Evolutionary conservation across 768 basidiomycete genomes (phyloP).

Genomic region (Boletus coccyginus): DNA sequence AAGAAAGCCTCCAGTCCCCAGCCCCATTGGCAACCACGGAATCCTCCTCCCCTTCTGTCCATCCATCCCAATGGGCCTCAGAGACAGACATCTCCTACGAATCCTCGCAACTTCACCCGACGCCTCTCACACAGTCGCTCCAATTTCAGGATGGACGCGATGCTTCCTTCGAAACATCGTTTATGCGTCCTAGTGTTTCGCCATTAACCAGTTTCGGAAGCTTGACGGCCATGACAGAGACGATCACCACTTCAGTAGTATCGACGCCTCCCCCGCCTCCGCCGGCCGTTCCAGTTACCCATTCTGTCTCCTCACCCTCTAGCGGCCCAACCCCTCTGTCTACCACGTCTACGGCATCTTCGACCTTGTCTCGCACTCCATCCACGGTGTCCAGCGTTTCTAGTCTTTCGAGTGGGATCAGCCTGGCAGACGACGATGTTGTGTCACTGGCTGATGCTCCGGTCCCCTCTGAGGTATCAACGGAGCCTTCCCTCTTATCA

Average conservation of each 20-base stretch:
- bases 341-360: slow-evolving; percentile 32
- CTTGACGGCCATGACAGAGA: slow-evolving; percentile 35
- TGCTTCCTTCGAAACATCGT: slow-evolving; percentile 69
- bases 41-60: slow-evolving; percentile 38
- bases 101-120: slow-evolving; percentile 70
- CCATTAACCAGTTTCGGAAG: slow-evolving; percentile 32
- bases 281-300: neutral
- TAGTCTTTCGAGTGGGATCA: slow-evolving; percentile 41
- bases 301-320: slow-evolving; percentile 30
- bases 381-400: slow-evolving; percentile 41
- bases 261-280: slow-evolving; percentile 3
- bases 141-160: slow-evolving; percentile 60
- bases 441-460: slow-evolving; percentile 17
- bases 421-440: slow-evolving; percentile 32
- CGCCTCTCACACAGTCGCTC: slow-evolving; percentile 55
- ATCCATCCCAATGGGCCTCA: slow-evolving; percentile 52
- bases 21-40: slow-evolving; percentile 35
- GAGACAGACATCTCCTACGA: slow-evolving; percentile 73
- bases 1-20: slow-evolving; percentile 31
- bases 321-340: slow-evolving; percentile 30
- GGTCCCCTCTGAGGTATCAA: slow-evolving; percentile 39
- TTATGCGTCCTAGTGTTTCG: slow-evolving; percentile 59
- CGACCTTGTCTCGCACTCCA: slow-evolving; percentile 36
- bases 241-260: slow-evolving; percentile 25
- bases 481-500: slow-evolving; percentile 57